A percentile compares a stretch with the other conserved stretches of the same genome.
Conservation (phyloP, 805 yeast genomes). For the Spencermartinsiella europaea region DNA sequence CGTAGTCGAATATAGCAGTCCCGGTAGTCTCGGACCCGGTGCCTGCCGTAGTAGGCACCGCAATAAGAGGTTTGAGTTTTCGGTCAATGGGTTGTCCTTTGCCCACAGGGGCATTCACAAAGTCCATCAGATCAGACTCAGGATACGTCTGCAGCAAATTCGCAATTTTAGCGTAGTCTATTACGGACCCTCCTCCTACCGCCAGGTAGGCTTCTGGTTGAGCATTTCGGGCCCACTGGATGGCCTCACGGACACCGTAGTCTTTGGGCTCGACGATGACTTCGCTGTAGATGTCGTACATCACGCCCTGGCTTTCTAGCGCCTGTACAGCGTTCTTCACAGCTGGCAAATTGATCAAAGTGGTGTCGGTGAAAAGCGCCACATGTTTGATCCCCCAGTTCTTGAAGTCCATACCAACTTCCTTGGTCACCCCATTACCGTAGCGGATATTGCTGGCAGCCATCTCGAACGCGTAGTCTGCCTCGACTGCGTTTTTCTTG, state of each 20-base stretch:
- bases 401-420: slow-evolving; percentile 36
- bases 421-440: slow-evolving; percentile 37
- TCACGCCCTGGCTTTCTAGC: slow-evolving; percentile 32
- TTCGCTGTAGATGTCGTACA: slow-evolving; percentile 32
- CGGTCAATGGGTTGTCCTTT: slow-evolving; percentile 34
- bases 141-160: slow-evolving; percentile 38
- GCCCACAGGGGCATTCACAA: slow-evolving; percentile 40
- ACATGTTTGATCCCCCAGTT: slow-evolving; percentile 31
- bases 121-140: slow-evolving; percentile 37
- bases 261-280: slow-evolving; percentile 38
- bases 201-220: slow-evolving; percentile 40
- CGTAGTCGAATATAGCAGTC: slow-evolving; percentile 41
- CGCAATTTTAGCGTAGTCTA: slow-evolving; percentile 43
- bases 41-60: slow-evolving; percentile 44
- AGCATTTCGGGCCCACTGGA: slow-evolving; percentile 32
- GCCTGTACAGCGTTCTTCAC: slow-evolving; percentile 31
- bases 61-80: slow-evolving; percentile 36
- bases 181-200: slow-evolving; percentile 46
- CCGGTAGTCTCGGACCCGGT: slow-evolving; percentile 46
- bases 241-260: slow-evolving; percentile 32
- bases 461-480: slow-evolving; percentile 38
- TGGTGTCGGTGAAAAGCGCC: slow-evolving; percentile 35
- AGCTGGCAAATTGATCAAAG: slow-evolving; percentile 27
- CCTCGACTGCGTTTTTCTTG: slow-evolving; percentile 10
- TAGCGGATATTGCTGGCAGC: slow-evolving; percentile 37